These are phyloP conservation scores for Talaromyces sp. DNA, from an alignment of 2,329 filamentous ascomycete genomes.

Conservation along the genomic window DNA sequence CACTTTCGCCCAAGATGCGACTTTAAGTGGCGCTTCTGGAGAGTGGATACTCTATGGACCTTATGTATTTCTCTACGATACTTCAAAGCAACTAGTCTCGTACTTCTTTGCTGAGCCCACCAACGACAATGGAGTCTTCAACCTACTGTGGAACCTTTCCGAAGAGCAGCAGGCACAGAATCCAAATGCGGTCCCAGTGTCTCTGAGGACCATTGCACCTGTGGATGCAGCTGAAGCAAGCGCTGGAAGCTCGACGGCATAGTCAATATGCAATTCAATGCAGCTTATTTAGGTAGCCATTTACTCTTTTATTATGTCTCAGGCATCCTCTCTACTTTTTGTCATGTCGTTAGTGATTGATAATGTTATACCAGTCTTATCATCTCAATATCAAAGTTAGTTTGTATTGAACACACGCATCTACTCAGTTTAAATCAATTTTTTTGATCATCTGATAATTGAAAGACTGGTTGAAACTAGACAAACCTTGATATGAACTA, in stretches of 20 bases:
- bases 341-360: background rate
- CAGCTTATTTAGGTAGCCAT: background rate
- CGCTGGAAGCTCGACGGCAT: background rate
- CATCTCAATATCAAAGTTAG: background rate
- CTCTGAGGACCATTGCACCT: background rate
- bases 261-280: background rate
- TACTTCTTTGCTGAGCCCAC: constrained; percentile 7
- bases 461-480: background rate
- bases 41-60: constrained; percentile 4
- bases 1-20: background rate
- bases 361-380: background rate
- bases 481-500: background rate
- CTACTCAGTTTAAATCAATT: background rate
- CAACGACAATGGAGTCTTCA: background rate
- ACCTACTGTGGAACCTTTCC: constrained; percentile 2
- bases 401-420: background rate
- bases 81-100: background rate
- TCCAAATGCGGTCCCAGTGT: background rate
- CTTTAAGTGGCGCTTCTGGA: background rate
- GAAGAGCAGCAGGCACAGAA: background rate
- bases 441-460: background rate
- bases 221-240: background rate
- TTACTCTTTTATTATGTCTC: background rate
- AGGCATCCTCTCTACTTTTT: background rate
- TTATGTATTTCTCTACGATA: background rate